Base-by-base conservation (phyloP, 257 asterid genomes). In the Solanum pinnatisectum region DNA sequence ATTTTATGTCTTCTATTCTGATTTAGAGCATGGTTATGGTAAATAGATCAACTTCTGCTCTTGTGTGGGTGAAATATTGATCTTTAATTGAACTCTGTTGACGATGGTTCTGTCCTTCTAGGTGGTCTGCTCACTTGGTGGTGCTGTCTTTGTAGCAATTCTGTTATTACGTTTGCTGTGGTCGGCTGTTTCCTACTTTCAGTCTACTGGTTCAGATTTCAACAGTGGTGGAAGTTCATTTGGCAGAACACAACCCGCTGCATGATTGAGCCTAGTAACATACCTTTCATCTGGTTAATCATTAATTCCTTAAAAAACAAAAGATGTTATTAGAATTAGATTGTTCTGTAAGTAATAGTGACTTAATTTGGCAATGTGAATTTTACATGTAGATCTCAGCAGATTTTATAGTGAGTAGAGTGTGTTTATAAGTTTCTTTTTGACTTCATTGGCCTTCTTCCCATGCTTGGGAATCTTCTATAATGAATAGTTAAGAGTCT, bases 111-210 rank as follows among this genome's bases (percentile, higher is more conserved):
- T 81, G 40, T 46, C 85, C 52, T 78, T 86, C 14, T 84, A 89
- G 93, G 92, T 91, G 89, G 40, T 91, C 56, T 88, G 93, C 90
- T 87, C 90, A 71, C 90, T 91, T 78, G 93, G 93, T 35, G 91
- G 92, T 84, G 89, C 90, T 52, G 93, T 89, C 35, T 91, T 89
- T 33, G 91, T 84, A 86, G 91, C 83, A 37, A 91, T 91, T 73
- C 83, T 91, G 87, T 74, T 88, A 13, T 30, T 91, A 89, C 93
- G 92, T 7, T 88, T 89, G 86, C 84, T 88, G 36, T 91, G 88
- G 88, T 65, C 92, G 2, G 91, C 89, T 22, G 88, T 89, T 52
- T 74, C 91, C 65, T 89, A 89, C 89, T 87, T 89, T 27, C 91
- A 91, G 60, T 90, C 90, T 4, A 59, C 44, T 14, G 59, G 74